Base-by-base conservation (phyloP, 805 yeast genomes). In the Metschnikowia dekortorum region DNA sequence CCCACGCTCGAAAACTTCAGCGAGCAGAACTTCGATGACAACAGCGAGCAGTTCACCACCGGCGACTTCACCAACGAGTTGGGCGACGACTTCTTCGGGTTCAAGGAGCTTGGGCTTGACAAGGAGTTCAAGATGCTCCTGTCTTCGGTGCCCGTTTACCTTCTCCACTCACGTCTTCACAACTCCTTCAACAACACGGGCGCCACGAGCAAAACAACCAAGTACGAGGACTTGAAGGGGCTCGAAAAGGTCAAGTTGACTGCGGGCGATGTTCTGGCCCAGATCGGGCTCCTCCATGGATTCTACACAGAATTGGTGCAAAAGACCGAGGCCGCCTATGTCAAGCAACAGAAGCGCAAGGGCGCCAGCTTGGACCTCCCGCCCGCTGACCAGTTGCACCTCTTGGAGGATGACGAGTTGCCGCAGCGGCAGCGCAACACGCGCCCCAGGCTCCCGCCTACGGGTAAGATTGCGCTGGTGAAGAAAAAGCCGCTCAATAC, bases 41-140 rank as follows among this genome's bases (percentile, higher is more conserved):
- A 89, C 61, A 86, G 96, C 60, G 97, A 94, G 55, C 96, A 92
- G 66, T 94, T 91, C 64, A 69, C 92, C 56, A 87, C 94, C 31
- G 99, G 99, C 51, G 97, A 91, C 61, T 94, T 94, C 65, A 86
- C 97, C 1, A 85, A 81, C 59, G 97, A 91, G 53, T 71, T 94
- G 36, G 99, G 98, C 6, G 99, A 92, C 60, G 99, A 94, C 69
- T 94, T 91, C 77, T 95, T 95, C 71, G 99, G 99, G 0, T 95
- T 94, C 74, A 87, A 81, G 63, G 98, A 92, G 57, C 74, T 94
- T 44, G 99, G 99, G 0, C 71, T 94, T 47, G 98, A 92, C 61
- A 88, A 85, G 60, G 99, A 94, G 66, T 86, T 89, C 65, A 91
- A 92, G 9, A 73, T 92, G 63, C 69, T 90, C 45, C 85, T 91